phyloP scores from a whole-genome alignment of 2,329 filamentous ascomycete species.

The Ophiostoma australiae region DNA sequence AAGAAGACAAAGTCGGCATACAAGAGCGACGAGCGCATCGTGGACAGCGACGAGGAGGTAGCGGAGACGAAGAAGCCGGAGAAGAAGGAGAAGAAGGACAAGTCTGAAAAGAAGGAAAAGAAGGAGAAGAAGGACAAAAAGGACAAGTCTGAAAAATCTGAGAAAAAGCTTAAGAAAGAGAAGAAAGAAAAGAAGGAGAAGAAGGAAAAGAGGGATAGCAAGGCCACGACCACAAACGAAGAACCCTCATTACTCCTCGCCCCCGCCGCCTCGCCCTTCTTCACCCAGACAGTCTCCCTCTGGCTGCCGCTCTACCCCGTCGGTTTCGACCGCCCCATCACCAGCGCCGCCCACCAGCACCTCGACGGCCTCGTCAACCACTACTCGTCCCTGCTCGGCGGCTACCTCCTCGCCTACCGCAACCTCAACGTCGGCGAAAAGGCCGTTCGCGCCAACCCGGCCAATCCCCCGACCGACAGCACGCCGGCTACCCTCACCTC shows the following conservation, averaged over 20 bases:
- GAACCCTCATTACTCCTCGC: neutral
- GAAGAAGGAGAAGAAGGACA: constrained; percentile 17
- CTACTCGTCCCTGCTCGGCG: constrained; percentile 67
- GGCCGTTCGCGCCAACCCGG: constrained; percentile 45
- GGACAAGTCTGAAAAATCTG: neutral
- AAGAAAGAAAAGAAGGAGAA: neutral
- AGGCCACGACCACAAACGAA: neutral
- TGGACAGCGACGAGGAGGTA: constrained; percentile 11
- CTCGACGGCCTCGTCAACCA: constrained; percentile 69
- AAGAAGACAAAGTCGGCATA: constrained; percentile 24
- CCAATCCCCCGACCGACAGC: constrained; percentile 45
- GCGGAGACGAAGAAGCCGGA: neutral
- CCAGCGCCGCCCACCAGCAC: constrained; percentile 67
- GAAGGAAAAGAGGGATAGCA: too few relatives aligned
- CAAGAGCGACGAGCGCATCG: constrained; percentile 3
- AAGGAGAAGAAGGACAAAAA: constrained; percentile 19
- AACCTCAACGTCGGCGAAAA: constrained; percentile 61
- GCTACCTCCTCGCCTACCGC: constrained; percentile 69
- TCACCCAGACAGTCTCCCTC: constrained; percentile 72
- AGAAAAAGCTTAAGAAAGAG: too few relatives aligned
- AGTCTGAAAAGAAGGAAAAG: constrained; percentile 18
- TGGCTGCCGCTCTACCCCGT: constrained; percentile 70
- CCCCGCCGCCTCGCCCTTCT: constrained; percentile 59
- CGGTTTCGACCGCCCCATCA: constrained; percentile 64
- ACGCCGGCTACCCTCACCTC: constrained; percentile 45